phyloP scores from a whole-genome alignment of 1,139 yeast genomes.

The Geotrichum australiense region DNA sequence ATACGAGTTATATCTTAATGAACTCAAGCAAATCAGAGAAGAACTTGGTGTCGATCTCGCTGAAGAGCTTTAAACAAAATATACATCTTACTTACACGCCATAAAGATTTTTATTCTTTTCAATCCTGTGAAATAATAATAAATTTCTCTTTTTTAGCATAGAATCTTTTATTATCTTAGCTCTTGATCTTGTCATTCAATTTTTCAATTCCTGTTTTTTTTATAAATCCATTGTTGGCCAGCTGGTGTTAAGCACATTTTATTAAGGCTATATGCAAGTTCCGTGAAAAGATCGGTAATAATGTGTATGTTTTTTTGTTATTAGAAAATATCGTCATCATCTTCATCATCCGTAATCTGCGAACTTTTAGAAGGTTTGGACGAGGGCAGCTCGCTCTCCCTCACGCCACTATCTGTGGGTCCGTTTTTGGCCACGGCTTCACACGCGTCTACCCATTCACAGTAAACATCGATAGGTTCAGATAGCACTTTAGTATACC shows the following conservation, averaged over 20 bases:
- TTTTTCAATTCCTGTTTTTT: too few relatives aligned
- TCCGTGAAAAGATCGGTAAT: too few relatives aligned
- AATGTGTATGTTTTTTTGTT: too few relatives aligned
- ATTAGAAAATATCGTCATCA: conserved; percentile 3
- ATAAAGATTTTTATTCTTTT: not conserved
- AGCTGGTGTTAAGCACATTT: too few relatives aligned
- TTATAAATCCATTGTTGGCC: too few relatives aligned
- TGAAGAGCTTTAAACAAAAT: conserved; percentile 53
- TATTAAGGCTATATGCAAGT: too few relatives aligned
- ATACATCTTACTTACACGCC: too few relatives aligned
- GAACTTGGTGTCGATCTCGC: conserved; percentile 89
- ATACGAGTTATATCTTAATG: conserved; percentile 93
- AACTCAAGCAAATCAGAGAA: conserved; percentile 82
- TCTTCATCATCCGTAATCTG: conserved; percentile 11
- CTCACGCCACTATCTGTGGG: not conserved
- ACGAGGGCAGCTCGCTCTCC: conserved; percentile 6
- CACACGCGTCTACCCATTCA: conserved; percentile 99
- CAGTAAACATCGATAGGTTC: conserved; percentile 93
- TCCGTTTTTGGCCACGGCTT: conserved; percentile 73
- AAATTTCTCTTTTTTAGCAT: conserved; percentile 3
- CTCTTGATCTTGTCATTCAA: too few relatives aligned
- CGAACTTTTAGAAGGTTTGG: conserved; percentile 5
- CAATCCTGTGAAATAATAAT: not conserved
- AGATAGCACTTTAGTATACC: conserved; percentile 39
- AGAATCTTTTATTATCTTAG: too few relatives aligned